A percentile compares a stretch with the other conserved stretches of the same genome.
These are phyloP conservation scores for Pulveroboletus sp. DNA, from an alignment of 1,284 basidiomycete species.

Conservation along the genomic window DNA sequence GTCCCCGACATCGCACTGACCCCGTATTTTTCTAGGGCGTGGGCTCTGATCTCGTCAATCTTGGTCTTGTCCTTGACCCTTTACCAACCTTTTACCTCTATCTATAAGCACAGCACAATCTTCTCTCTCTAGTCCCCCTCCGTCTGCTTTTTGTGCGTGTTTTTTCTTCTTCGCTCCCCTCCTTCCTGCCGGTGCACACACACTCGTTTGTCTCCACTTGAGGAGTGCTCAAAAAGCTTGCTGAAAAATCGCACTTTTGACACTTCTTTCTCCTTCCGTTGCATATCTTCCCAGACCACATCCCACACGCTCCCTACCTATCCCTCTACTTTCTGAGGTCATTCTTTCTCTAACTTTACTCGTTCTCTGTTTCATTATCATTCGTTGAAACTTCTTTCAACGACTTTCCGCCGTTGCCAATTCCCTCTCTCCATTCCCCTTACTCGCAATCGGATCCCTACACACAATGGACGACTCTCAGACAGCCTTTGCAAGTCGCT, in stretches of 20 bases:
- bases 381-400: slow-evolving; percentile 37
- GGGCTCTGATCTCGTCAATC: slow-evolving; percentile 43
- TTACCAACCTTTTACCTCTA: slow-evolving; percentile 41
- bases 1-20: neutral
- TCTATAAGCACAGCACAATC: slow-evolving; percentile 47
- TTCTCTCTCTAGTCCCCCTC: slow-evolving; percentile 34
- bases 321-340: slow-evolving; percentile 33
- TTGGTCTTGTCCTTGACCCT: slow-evolving; percentile 40
- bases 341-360: slow-evolving; percentile 43
- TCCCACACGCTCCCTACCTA: slow-evolving; percentile 35
- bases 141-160: slow-evolving; percentile 53
- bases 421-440: slow-evolving; percentile 38
- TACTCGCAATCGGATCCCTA: slow-evolving; percentile 25
- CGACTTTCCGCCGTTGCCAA: slow-evolving; percentile 44
- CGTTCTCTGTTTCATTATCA: slow-evolving; percentile 42
- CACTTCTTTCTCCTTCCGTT: slow-evolving; percentile 29
- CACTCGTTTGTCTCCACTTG: slow-evolving; percentile 34
- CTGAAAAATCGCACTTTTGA: slow-evolving; percentile 31
- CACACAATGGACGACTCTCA: slow-evolving; percentile 70
- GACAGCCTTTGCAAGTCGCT: slow-evolving; percentile 65
- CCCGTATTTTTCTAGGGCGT: slow-evolving; percentile 24
- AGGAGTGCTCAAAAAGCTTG: slow-evolving; percentile 31
- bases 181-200: slow-evolving; percentile 22
- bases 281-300: slow-evolving; percentile 32
- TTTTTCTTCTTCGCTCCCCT: slow-evolving; percentile 39